Percentiles rank a stretch among this genome's conserved stretches.
phyloP scores from a whole-genome alignment of 2,329 filamentous ascomycete genomes.

The Emmonsiellopsis sp. region DNA sequence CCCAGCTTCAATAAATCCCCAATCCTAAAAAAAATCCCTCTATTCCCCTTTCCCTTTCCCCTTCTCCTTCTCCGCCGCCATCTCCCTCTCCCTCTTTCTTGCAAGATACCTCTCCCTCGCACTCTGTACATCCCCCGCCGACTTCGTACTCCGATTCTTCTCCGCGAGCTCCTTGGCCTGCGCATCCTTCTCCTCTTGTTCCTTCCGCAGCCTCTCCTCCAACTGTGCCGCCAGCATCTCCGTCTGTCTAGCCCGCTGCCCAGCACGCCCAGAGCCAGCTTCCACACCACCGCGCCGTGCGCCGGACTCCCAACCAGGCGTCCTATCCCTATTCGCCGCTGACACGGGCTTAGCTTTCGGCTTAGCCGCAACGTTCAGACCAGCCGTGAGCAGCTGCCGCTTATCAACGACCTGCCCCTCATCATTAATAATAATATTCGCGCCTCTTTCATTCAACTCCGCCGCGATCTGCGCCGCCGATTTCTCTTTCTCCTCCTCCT shows the following conservation, averaged over 20 bases:
- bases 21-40: too few species aligned
- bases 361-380: slow-evolving; percentile 51
- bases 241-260: slow-evolving; percentile 47
- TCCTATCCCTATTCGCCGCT: slow-evolving; percentile 6
- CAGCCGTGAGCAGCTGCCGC: slow-evolving; percentile 51
- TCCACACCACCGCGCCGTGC: slow-evolving; percentile 12
- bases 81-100: slow-evolving; percentile 44
- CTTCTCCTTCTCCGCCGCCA: slow-evolving; percentile 26
- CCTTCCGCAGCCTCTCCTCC: slow-evolving; percentile 45
- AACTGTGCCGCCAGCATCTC: slow-evolving; percentile 52
- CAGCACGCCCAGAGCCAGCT: slow-evolving; percentile 29
- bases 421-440: slow-evolving; percentile 50
- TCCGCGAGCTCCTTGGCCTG: slow-evolving; percentile 44
- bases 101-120: slow-evolving; percentile 54
- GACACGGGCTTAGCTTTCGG: slow-evolving; percentile 29
- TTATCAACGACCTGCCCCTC: slow-evolving; percentile 58
- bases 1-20: not conserved
- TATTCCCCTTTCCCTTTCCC: not conserved
- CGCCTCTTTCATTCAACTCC: slow-evolving; percentile 42
- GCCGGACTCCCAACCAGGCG: not conserved
- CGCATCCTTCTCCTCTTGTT: slow-evolving; percentile 48
- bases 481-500: slow-evolving; percentile 25
- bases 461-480: slow-evolving; percentile 46
- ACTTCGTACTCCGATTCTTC: slow-evolving; percentile 50
- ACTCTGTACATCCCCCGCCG: slow-evolving; percentile 46